These are phyloP conservation scores for Isoetes taiwanensis DNA, from an alignment of 75 land plant species.

Conservation along the genomic window DNA sequence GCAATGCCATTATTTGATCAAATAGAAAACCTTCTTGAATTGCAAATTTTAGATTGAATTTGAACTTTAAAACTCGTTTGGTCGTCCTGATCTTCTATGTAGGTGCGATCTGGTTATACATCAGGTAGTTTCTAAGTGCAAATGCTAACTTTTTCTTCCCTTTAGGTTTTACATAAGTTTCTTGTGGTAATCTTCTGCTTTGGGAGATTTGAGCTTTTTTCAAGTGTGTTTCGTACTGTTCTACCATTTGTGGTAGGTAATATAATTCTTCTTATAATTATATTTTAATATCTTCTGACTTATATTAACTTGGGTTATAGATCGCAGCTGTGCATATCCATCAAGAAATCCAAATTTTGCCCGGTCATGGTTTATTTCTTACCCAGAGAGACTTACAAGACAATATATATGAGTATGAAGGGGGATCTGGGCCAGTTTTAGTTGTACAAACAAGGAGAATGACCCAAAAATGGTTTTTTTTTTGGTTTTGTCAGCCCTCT, in stretches of 20 bases:
- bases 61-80: not conserved
- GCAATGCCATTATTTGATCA: constrained; percentile 1
- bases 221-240: not conserved
- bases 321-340: not conserved
- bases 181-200: not conserved
- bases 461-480: too few species aligned
- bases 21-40: not conserved
- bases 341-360: not conserved
- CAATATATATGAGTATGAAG: too few species aligned
- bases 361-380: not conserved
- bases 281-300: too few species aligned
- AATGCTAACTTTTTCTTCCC: not conserved
- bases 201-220: not conserved
- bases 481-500: too few species aligned
- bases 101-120: not conserved
- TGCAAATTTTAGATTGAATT: not conserved
- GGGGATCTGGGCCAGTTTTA: too few species aligned
- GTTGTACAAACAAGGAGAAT: too few species aligned
- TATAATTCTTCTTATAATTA: too few species aligned
- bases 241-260: not conserved
- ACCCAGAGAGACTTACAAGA: too few species aligned
- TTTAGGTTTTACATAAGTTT: not conserved
- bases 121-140: not conserved
- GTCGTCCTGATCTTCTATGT: not conserved
- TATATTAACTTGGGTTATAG: too few species aligned